A percentile compares a stretch with the other conserved stretches of the same genome.
Conservation (phyloP, 257 asterid species). For the Galeopsis tetrahit region DNA sequence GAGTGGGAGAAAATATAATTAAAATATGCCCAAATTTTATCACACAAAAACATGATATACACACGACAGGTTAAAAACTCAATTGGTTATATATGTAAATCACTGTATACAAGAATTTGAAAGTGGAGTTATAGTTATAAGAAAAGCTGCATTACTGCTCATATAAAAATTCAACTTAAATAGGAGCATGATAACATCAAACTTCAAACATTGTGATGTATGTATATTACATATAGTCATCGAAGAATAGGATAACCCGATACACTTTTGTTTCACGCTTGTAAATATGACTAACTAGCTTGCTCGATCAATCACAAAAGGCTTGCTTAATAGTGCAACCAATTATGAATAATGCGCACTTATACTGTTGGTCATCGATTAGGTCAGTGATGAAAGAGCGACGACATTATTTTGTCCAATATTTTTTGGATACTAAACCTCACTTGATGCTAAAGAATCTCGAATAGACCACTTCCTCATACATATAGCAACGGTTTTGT, state of each 20-base stretch:
- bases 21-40: neutral
- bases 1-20: neutral
- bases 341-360: slow-evolving; percentile 20
- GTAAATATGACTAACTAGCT: slow-evolving; percentile 23
- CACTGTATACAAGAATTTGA: no score
- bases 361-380: slow-evolving; percentile 15
- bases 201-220: neutral
- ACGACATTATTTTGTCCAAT: slow-evolving; percentile 18
- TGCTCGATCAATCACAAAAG: neutral
- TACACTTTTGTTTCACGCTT: slow-evolving; percentile 20
- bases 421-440: slow-evolving; percentile 22
- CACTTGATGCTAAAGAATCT: slow-evolving; percentile 33
- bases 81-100: no score
- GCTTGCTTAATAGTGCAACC: slow-evolving; percentile 3
- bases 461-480: slow-evolving; percentile 25
- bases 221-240: neutral
- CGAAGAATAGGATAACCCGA: slow-evolving; percentile 1
- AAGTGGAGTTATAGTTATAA: no score
- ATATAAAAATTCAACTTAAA: neutral
- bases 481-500: slow-evolving; percentile 26
- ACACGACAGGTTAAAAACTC: no score
- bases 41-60: neutral
- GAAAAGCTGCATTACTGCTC: neutral
- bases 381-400: slow-evolving; percentile 20
- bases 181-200: neutral